A percentile compares a stretch with the other conserved stretches of the same genome.
These are phyloP conservation scores for Solanum rostratum DNA, from an alignment of 257 asterid genomes.

Conservation along the genomic window DNA sequence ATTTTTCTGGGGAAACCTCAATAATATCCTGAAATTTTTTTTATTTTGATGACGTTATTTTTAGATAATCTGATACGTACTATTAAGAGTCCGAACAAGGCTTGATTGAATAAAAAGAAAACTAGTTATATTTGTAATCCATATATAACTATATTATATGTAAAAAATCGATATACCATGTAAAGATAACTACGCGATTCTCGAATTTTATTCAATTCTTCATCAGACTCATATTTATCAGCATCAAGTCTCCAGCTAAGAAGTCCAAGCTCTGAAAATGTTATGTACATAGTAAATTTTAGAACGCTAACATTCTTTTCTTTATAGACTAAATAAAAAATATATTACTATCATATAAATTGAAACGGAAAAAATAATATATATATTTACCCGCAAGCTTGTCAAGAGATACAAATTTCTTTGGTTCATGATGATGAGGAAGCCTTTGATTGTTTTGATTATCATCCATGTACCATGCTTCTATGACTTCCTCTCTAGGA, in stretches of 20 bases:
- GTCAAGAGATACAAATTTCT: conserved; percentile 62
- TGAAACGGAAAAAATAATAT: neutral
- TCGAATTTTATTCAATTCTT: conserved; percentile 72
- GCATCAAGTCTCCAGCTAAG: conserved; percentile 92
- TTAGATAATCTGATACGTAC: no score
- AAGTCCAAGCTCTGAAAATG: conserved; percentile 63
- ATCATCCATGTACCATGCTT: conserved; percentile 97
- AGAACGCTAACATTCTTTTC: neutral
- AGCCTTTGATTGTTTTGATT: conserved; percentile 72
- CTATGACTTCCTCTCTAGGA: conserved; percentile 54
- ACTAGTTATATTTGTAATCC: neutral
- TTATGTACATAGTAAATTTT: neutral
- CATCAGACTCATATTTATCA: conserved; percentile 73
- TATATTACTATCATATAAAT: neutral
- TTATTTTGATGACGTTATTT: no score
- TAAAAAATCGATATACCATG: conserved; percentile 31
- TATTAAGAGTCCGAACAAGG: no score
- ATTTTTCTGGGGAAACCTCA: conserved; percentile 73
- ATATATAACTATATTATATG: neutral
- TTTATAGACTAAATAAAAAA: neutral
- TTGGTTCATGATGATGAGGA: conserved; percentile 70
- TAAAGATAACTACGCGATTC: conserved; percentile 71
- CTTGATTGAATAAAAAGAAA: neutral
- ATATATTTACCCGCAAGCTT: conserved; percentile 51
- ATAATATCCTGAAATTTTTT: conserved; percentile 82